Conservation (phyloP, 352 stramenopile genomes). For the Pythium scleroteichum region DNA sequence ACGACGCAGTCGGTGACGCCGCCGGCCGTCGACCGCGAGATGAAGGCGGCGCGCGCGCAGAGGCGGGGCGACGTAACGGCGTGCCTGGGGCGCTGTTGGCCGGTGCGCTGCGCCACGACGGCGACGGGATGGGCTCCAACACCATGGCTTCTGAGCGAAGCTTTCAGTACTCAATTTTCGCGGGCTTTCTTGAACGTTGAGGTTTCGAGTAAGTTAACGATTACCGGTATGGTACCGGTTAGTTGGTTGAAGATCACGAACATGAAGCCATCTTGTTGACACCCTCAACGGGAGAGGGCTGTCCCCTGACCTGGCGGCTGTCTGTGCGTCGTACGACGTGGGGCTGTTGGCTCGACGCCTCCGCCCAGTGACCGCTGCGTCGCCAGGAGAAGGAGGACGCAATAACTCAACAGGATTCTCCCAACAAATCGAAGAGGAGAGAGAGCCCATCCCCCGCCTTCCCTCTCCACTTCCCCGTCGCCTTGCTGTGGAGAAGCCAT, state of each 20-base stretch:
- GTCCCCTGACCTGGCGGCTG: too few relatives aligned
- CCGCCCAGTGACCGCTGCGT: too few relatives aligned
- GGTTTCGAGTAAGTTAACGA: constrained; percentile 4
- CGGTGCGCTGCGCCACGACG: not conserved
- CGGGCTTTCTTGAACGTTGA: constrained; percentile 2
- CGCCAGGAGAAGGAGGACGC: too few relatives aligned
- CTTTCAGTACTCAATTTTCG: not conserved
- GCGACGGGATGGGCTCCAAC: not conserved
- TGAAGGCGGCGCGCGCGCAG: not conserved
- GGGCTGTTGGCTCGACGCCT: too few relatives aligned
- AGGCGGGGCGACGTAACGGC: not conserved
- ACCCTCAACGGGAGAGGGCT: too few relatives aligned
- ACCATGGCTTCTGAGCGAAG: not conserved
- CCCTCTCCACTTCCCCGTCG: not conserved
- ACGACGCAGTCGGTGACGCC: not conserved
- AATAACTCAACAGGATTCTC: too few relatives aligned
- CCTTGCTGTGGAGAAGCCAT: too few relatives aligned
- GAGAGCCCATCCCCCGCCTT: not conserved
- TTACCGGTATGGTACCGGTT: constrained; percentile 4
- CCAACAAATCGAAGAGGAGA: too few relatives aligned
- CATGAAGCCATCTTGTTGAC: too few relatives aligned
- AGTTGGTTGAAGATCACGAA: too few relatives aligned
- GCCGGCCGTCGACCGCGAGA: not conserved
- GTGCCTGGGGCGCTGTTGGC: not conserved
- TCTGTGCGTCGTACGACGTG: too few relatives aligned